These are phyloP conservation scores for Phytophthora macrochlamydospora DNA, from an alignment of 352 stramenopile genomes.

Conservation along the genomic window DNA sequence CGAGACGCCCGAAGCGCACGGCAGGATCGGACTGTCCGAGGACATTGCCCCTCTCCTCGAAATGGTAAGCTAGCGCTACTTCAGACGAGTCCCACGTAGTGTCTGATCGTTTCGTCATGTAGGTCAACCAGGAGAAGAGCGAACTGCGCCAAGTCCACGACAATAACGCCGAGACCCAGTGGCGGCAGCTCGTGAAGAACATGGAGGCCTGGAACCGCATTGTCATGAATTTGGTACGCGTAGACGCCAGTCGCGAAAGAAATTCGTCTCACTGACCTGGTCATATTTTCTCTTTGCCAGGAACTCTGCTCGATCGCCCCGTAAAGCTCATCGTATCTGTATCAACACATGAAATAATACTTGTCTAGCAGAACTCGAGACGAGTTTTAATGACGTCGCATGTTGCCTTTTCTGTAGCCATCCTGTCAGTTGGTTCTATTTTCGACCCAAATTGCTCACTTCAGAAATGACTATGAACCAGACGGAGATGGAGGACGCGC, in stretches of 20 bases:
- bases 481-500: constrained; percentile 23
- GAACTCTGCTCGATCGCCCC: constrained; percentile 18
- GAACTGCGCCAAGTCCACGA: constrained; percentile 31
- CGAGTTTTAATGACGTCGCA: too few species aligned
- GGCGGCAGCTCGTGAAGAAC: constrained; percentile 81
- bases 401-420: too few species aligned
- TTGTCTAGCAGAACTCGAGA: too few species aligned
- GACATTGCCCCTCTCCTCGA: constrained; percentile 43
- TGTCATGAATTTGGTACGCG: constrained; percentile 72
- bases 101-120: not conserved
- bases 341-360: too few species aligned
- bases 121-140: constrained; percentile 53
- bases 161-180: constrained; percentile 62
- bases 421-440: too few species aligned
- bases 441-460: not conserved
- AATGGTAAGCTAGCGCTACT: constrained; percentile 46
- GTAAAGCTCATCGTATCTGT: too few species aligned
- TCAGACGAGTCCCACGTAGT: not conserved
- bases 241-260: too few species aligned
- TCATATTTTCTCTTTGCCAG: constrained; percentile 14
- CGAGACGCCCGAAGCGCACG: constrained; percentile 14
- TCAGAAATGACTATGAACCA: constrained; percentile 1
- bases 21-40: constrained; percentile 18
- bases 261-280: not conserved
- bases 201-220: constrained; percentile 90